phyloP scores from a whole-genome alignment of 768 basidiomycete genomes.

The Amanita thiersii region DNA sequence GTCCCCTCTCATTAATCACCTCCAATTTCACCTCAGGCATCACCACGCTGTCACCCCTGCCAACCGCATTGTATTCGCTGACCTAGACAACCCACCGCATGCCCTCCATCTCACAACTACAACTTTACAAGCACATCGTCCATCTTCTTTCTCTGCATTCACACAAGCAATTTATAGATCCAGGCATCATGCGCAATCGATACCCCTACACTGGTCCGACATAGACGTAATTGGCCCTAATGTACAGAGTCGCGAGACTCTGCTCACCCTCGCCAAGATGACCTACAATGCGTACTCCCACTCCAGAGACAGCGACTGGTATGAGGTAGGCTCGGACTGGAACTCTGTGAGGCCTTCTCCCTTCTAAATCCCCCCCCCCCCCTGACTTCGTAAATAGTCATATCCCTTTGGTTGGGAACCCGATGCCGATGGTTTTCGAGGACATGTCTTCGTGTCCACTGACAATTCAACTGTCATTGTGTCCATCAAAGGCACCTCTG shows the following conservation, averaged over 20 bases:
- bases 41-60: constrained; percentile 34
- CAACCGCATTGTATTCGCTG: constrained; percentile 41
- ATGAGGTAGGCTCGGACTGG: constrained; percentile 35
- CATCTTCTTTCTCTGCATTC: constrained; percentile 28
- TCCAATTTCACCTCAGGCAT: constrained; percentile 46
- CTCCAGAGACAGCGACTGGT: constrained; percentile 52
- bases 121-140: constrained; percentile 28
- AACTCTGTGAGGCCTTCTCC: neutral
- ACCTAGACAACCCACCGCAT: constrained; percentile 26
- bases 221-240: constrained; percentile 58
- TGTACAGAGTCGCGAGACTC: constrained; percentile 52
- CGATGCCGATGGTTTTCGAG: constrained; percentile 83
- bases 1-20: constrained; percentile 18
- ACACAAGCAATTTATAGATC: constrained; percentile 22
- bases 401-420: constrained; percentile 87
- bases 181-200: constrained; percentile 21
- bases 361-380: constrained; percentile 1
- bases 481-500: constrained; percentile 91
- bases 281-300: constrained; percentile 66
- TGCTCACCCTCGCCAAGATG: constrained; percentile 80
- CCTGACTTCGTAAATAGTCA: constrained; percentile 26
- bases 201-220: constrained; percentile 46
- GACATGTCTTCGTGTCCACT: constrained; percentile 80
- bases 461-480: constrained; percentile 85
- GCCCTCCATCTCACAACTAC: constrained; percentile 25